phyloP scores from a whole-genome alignment of 2,329 filamentous ascomycete species.

The Botrytis cinerea region DNA sequence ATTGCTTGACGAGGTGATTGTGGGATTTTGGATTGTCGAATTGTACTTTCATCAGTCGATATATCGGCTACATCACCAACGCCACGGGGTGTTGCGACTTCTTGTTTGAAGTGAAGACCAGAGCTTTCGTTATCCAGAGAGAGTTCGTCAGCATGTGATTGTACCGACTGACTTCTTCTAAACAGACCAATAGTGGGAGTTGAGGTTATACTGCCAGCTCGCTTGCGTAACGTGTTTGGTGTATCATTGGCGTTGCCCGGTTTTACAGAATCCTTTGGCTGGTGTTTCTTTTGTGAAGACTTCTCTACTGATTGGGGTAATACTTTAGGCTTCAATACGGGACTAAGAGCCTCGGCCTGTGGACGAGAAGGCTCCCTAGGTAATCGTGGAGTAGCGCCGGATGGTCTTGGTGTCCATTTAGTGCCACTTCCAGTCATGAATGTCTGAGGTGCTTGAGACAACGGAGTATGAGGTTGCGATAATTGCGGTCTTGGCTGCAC shows the following conservation, averaged over 20 bases:
- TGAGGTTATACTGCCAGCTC: constrained; percentile 38
- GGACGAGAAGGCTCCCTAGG: constrained; percentile 51
- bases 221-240: constrained; percentile 28
- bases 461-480: constrained; percentile 37
- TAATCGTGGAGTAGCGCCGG: constrained; percentile 56
- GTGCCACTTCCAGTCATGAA: constrained; percentile 49
- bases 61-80: constrained; percentile 58
- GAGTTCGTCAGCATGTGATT: constrained; percentile 52
- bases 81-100: constrained; percentile 56
- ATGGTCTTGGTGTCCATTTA: constrained; percentile 59
- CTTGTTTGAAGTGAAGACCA: constrained; percentile 56
- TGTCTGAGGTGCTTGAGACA: constrained; percentile 25
- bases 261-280: constrained; percentile 26
- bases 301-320: constrained; percentile 38
- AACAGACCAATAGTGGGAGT: constrained; percentile 38
- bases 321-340: constrained; percentile 47
- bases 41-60: constrained; percentile 51
- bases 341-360: constrained; percentile 60
- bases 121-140: constrained; percentile 47
- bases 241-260: constrained; percentile 23
- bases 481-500: constrained; percentile 28
- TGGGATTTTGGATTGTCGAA: constrained; percentile 21
- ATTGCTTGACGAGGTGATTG: constrained; percentile 45
- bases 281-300: constrained; percentile 32
- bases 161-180: constrained; percentile 49